phyloP scores from a whole-genome alignment of 768 basidiomycete genomes.

The Panellus pusillus region DNA sequence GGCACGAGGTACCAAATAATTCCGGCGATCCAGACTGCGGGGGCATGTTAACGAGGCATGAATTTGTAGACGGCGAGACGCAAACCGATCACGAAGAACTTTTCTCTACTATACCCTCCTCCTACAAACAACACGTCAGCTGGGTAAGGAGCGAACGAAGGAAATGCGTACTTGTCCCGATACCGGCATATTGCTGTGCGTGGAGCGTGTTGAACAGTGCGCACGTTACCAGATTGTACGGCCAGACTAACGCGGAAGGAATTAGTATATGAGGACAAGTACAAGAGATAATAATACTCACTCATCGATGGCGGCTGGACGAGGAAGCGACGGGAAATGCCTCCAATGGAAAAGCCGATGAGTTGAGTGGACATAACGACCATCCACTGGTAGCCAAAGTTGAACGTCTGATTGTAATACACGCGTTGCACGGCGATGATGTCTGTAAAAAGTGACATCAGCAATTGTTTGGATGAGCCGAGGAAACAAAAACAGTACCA shows the following conservation, averaged over 20 bases:
- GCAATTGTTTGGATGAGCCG: too few species aligned
- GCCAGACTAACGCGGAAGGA: constrained; percentile 52
- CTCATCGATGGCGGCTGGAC: constrained; percentile 84
- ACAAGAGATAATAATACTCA: too few species aligned
- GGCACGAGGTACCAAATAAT: constrained; percentile 74
- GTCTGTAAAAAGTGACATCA: constrained; percentile 55
- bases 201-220: constrained; percentile 89
- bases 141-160: too few species aligned
- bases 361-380: constrained; percentile 64
- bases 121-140: too few species aligned
- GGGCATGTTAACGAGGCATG: neutral
- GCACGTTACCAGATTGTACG: constrained; percentile 79
- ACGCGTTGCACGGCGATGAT: constrained; percentile 63
- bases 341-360: constrained; percentile 71
- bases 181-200: constrained; percentile 55
- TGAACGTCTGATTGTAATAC: constrained; percentile 57
- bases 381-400: constrained; percentile 61
- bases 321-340: constrained; percentile 74
- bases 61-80: constrained; percentile 53
- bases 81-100: constrained; percentile 65
- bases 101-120: constrained; percentile 51
- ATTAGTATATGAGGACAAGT: too few species aligned
- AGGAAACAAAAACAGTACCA: too few species aligned
- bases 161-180: constrained; percentile 65
- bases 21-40: too few species aligned